These are phyloP conservation scores for Leccinum huronense DNA, from an alignment of 1,284 basidiomycete species.

Conservation along the genomic window DNA sequence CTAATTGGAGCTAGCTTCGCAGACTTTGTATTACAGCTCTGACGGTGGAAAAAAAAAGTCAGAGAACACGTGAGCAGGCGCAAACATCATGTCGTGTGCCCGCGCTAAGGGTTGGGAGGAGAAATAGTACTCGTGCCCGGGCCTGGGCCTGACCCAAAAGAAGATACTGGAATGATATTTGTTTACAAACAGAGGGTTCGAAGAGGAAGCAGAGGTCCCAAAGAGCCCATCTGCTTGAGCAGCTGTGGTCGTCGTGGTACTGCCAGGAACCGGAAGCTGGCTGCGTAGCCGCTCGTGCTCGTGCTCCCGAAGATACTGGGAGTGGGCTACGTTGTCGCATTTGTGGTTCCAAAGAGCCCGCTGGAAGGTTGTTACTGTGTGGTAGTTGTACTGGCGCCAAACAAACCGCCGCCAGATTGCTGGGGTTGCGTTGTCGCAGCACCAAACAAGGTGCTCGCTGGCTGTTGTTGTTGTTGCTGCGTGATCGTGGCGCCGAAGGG, in stretches of 20 bases:
- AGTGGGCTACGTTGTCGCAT: conserved; percentile 21
- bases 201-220: conserved; percentile 18
- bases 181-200: conserved; percentile 31
- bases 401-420: conserved; percentile 25
- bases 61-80: no score
- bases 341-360: conserved; percentile 22
- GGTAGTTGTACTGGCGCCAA: conserved; percentile 19
- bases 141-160: conserved; percentile 13
- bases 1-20: no score
- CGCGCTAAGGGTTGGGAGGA: conserved; percentile 22
- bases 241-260: conserved; percentile 12
- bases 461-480: background rate
- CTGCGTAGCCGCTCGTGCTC: conserved; percentile 18
- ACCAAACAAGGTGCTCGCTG: conserved; percentile 18
- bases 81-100: no score
- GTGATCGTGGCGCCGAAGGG: no score
- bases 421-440: conserved; percentile 17
- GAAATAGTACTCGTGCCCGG: conserved; percentile 22
- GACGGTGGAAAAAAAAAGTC: no score
- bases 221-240: conserved; percentile 21
- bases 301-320: conserved; percentile 16
- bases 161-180: conserved; percentile 22
- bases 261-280: conserved; percentile 16
- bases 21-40: no score
- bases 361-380: conserved; percentile 20